Evolutionary conservation across 176 grass and related monocot genomes (phyloP).

Genomic region (Triticum turgidum): DNA sequence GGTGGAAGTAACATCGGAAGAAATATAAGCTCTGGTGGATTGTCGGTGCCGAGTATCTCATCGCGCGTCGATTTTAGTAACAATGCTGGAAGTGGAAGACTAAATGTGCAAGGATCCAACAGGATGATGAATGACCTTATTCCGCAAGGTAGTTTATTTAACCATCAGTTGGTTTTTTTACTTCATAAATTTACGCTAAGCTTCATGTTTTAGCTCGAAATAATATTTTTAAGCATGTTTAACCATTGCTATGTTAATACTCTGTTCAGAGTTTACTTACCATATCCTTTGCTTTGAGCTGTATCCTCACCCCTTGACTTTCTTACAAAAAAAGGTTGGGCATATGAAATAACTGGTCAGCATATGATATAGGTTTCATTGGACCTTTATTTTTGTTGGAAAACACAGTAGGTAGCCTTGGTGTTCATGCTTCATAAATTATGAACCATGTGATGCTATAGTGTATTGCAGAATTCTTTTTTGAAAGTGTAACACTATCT

Average conservation of each 20-base stretch:
- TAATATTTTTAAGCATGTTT: neutral
- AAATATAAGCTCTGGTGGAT: conserved; percentile 76
- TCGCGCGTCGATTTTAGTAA: conserved; percentile 70
- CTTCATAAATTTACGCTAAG: conserved; percentile 7
- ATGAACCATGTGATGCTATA: neutral
- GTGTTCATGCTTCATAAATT: conserved; percentile 15
- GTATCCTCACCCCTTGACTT: neutral
- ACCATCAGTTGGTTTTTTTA: neutral
- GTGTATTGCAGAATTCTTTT: neutral
- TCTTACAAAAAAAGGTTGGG: neutral
- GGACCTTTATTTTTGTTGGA: neutral
- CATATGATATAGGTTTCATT: neutral
- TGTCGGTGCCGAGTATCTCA: conserved; percentile 59
- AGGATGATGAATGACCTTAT: conserved; percentile 73
- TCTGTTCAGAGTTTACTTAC: neutral
- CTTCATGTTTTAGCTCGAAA: neutral
- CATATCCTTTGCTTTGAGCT: neutral
- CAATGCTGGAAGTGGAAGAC: conserved; percentile 58
- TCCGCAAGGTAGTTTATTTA: conserved; percentile 67
- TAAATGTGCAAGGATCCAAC: conserved; percentile 81
- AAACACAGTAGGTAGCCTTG: neutral
- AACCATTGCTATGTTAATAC: neutral
- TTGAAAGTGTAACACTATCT: neutral
- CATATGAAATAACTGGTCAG: neutral
- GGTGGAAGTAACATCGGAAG: conserved; percentile 83